A percentile compares a stretch with the other conserved stretches of the same genome.
These are phyloP conservation scores for Blastobotrys mokoenaii DNA, from an alignment of 805 yeast species.

Conservation along the genomic window DNA sequence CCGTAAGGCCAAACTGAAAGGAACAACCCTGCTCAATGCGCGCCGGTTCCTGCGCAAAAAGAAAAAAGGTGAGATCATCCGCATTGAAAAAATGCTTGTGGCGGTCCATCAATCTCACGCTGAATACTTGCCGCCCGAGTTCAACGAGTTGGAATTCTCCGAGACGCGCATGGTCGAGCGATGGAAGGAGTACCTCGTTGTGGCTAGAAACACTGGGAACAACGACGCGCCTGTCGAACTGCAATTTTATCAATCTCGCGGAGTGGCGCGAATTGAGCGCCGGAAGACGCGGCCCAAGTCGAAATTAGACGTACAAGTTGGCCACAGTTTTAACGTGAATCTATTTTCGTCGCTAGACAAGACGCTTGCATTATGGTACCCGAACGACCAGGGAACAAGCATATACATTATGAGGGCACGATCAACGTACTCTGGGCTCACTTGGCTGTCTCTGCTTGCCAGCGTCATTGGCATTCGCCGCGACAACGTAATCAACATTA, in stretches of 20 bases:
- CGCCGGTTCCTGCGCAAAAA: conserved; percentile 12
- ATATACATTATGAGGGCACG: conserved; percentile 51
- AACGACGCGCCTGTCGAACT: conserved; percentile 44
- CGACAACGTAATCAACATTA: conserved; percentile 28
- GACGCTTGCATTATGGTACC: conserved; percentile 45
- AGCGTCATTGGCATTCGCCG: conserved; percentile 35
- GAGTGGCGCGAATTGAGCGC: conserved; percentile 25
- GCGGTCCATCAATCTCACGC: conserved; percentile 38
- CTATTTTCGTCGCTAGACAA: conserved; percentile 66
- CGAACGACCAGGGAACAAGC: conserved; percentile 17
- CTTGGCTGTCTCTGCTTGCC: conserved; percentile 56
- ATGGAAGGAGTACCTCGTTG: conserved; percentile 75
- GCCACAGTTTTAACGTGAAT: conserved; percentile 32
- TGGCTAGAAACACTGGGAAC: conserved; percentile 55
- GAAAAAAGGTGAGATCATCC: conserved; percentile 50
- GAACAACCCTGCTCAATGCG: conserved; percentile 7
- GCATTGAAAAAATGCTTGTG: conserved; percentile 62
- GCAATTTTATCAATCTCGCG: conserved; percentile 50
- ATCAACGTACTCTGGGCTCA: conserved; percentile 43
- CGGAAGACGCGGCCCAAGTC: conserved; percentile 14
- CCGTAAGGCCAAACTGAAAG: not conserved
- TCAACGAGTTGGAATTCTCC: conserved; percentile 43
- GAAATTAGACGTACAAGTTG: conserved; percentile 18
- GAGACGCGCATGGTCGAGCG: conserved; percentile 54
- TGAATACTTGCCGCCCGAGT: conserved; percentile 26